Conservation (phyloP, 192 early-diverging fungal genomes). For the Pilaira anomala region DNA sequence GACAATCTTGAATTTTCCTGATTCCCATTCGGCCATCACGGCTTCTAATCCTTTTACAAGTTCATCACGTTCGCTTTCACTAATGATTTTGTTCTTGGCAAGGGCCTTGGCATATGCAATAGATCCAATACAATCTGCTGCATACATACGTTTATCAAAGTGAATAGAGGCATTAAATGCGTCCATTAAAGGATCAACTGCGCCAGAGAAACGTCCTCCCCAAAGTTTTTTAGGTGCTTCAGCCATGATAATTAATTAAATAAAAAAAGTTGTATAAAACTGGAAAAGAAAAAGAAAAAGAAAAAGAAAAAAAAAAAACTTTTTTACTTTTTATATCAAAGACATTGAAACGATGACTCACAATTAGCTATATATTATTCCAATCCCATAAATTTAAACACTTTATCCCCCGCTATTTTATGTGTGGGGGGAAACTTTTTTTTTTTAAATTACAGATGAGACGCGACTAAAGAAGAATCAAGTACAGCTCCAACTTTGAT, state of each 20-base stretch:
- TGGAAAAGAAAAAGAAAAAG: not conserved
- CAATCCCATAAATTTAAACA: too few species aligned
- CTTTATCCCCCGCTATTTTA: too few species aligned
- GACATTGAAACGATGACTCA: constrained; percentile 10
- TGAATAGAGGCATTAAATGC: constrained; percentile 93
- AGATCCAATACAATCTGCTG: constrained; percentile 85
- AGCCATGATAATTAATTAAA: not conserved
- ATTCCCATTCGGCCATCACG: constrained; percentile 82
- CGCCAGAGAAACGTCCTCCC: constrained; percentile 88
- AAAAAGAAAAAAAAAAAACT: not conserved
- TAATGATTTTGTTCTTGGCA: constrained; percentile 67
- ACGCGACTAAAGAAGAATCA: not conserved
- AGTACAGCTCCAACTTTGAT: not conserved
- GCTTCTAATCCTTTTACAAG: constrained; percentile 72
- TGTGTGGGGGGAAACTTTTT: not conserved
- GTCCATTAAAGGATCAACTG: constrained; percentile 94
- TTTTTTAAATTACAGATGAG: constrained; percentile 8
- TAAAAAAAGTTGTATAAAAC: not conserved
- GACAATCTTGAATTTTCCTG: constrained; percentile 64
- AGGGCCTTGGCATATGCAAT: constrained; percentile 89
- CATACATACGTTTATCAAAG: constrained; percentile 92
- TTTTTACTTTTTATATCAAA: not conserved
- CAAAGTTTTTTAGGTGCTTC: constrained; percentile 54
- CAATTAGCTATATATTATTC: not conserved
- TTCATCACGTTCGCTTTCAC: constrained; percentile 64